These are phyloP conservation scores for Phytophthora palmivora DNA, from an alignment of 352 stramenopile species.

Conservation along the genomic window DNA sequence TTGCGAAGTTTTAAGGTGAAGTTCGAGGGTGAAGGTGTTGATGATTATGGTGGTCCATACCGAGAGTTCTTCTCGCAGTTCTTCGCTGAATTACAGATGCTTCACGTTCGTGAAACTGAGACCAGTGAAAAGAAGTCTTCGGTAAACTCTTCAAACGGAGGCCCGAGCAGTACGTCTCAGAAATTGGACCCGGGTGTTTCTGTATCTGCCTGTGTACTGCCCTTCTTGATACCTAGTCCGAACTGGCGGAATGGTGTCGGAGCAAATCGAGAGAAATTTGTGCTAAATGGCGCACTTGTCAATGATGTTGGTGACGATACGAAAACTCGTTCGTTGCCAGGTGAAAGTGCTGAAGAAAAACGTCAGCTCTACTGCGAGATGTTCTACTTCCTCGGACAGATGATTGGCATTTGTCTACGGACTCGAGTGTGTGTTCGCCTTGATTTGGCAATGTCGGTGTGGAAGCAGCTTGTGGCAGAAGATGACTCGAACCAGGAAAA, in stretches of 20 bases:
- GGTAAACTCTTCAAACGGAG: slow-evolving; percentile 17
- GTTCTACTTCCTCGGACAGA: slow-evolving; percentile 91
- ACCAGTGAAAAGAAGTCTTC: neutral
- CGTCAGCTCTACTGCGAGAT: slow-evolving; percentile 80
- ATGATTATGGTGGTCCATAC: slow-evolving; percentile 95
- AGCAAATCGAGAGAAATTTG: slow-evolving; percentile 84
- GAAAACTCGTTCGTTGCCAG: neutral
- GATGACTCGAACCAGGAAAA: slow-evolving; percentile 39
- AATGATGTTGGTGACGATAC: neutral
- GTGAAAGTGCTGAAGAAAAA: slow-evolving; percentile 55
- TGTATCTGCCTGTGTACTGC: slow-evolving; percentile 65
- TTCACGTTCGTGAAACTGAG: slow-evolving; percentile 29
- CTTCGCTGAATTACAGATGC: slow-evolving; percentile 70
- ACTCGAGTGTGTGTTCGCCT: slow-evolving; percentile 82
- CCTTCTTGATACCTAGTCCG: slow-evolving; percentile 87
- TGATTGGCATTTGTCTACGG: slow-evolving; percentile 89
- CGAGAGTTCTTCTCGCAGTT: slow-evolving; percentile 93
- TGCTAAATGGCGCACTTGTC: slow-evolving; percentile 68
- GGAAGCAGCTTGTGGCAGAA: slow-evolving; percentile 75
- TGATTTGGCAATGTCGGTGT: slow-evolving; percentile 73
- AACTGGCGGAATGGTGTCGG: slow-evolving; percentile 88
- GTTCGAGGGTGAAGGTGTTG: slow-evolving; percentile 94
- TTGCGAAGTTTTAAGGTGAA: slow-evolving; percentile 94
- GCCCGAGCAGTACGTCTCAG: slow-evolving; percentile 23
- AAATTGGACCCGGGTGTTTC: slow-evolving; percentile 27